Conservation (phyloP, 345 rosid species). For the Populus euphratica region DNA sequence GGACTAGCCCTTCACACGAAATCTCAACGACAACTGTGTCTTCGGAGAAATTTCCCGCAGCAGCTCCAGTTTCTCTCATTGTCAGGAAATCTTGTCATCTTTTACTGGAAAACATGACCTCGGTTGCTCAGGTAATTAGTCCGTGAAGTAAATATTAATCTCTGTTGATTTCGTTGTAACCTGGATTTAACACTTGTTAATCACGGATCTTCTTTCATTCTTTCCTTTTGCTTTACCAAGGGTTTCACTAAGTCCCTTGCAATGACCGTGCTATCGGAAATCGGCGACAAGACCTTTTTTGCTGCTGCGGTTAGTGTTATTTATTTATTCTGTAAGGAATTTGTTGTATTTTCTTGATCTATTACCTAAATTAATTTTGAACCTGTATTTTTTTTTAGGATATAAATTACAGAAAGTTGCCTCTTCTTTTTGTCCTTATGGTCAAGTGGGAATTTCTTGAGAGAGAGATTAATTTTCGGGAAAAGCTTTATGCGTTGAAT, state of each 20-base stretch:
- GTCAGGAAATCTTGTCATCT: neutral
- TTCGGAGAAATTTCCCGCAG: neutral
- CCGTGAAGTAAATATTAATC: neutral
- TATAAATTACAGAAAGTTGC: neutral
- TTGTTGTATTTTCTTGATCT: neutral
- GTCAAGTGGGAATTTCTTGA: neutral
- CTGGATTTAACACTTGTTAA: neutral
- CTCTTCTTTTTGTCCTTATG: neutral
- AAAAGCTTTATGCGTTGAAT: neutral
- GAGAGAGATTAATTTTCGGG: neutral
- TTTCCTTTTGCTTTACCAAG: conserved; percentile 31
- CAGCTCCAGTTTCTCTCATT: neutral
- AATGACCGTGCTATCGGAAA: conserved; percentile 93
- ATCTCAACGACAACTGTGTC: neutral
- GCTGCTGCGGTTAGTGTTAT: conserved; percentile 83
- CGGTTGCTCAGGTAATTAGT: conserved; percentile 55
- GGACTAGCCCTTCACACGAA: neutral
- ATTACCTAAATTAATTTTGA: neutral
- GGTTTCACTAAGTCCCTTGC: conserved; percentile 96
- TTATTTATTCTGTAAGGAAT: neutral
- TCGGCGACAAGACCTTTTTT: conserved; percentile 97
- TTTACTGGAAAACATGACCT: conserved; percentile 42
- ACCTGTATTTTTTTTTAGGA: neutral
- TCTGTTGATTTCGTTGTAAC: neutral
- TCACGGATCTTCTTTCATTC: neutral